Evolutionary conservation across 805 yeast species (phyloP), one percentile per base, ranked within the genome.

Genomic region (Cyberlindnera nakhonratchasimensis): DNA sequence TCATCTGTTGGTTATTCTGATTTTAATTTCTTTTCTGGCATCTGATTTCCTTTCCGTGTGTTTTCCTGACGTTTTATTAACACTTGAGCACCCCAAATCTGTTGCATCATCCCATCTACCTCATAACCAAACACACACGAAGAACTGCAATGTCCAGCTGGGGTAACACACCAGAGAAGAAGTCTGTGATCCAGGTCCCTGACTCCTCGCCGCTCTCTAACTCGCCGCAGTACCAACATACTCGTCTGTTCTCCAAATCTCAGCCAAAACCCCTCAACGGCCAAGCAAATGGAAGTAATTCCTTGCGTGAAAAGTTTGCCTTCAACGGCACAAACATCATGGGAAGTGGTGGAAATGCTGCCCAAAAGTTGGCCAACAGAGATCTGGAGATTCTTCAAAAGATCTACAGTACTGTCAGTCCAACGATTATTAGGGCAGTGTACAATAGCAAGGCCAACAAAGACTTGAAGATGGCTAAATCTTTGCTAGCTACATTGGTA

Each of bases 131-230:
- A 12, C 6, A 26, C 14, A 26, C 29, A 12, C n/a, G 9, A 26
- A 26, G 29, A 26, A 23, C 25, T 11, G 11, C 35, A 16, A 39
- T 40, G 43, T 37, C 47, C 5, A 41, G 28, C 29, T 48, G 52
- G 54, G 45, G 34, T 9, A 24, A 43, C 6, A 52, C 57, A 1
- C 54, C 60, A 6, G 44, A 51, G 45, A 55, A 53, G 47, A 46
- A 43, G 34, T 40, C 61, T 2, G 63, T 64, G 20, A 61, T 76
- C 3, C 79, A 75, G 47, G 77, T 75, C 5, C 79, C 76, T 2
- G 72, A 67, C 42, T 73, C 80, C 1, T 74, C 79, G 1, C 77
- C 75, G 10, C 52, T 61, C 13, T 44, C 47, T 41, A 21, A 31
- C 41, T 32, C 50, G 6, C 57, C 45, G 20, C 42, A 40, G 34